Percentiles rank a stretch among this genome's conserved stretches.
Evolutionary conservation across 805 yeast genomes (phyloP).

Genomic region (Sungouiella blattae): DNA sequence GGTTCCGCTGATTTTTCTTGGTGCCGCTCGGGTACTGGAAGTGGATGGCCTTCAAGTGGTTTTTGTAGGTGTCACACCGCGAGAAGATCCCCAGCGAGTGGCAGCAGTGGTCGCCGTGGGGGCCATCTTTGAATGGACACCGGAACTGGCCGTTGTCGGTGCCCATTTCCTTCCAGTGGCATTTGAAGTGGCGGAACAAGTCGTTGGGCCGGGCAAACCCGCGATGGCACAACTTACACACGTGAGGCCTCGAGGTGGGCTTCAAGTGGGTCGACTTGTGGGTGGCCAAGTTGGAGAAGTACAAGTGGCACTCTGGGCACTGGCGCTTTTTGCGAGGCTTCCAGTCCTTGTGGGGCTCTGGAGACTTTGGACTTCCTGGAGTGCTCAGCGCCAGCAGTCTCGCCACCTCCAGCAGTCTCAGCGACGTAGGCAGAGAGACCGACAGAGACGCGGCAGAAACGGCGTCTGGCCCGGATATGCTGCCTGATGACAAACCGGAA

Average conservation of each 20-base stretch:
- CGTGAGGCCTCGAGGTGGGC: slow-evolving; percentile 70
- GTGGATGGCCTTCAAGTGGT: slow-evolving; percentile 86
- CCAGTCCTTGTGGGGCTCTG: slow-evolving; percentile 19
- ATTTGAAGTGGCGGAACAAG: slow-evolving; percentile 76
- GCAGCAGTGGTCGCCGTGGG: slow-evolving; percentile 45
- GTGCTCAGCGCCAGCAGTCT: not conserved
- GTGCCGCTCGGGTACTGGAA: slow-evolving; percentile 88
- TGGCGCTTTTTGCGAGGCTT: slow-evolving; percentile 63
- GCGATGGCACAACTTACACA: slow-evolving; percentile 72
- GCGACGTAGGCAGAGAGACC: not conserved
- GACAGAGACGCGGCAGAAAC: not conserved
- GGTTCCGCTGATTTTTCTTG: slow-evolving; percentile 66
- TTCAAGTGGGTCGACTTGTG: slow-evolving; percentile 76
- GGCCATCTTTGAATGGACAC: slow-evolving; percentile 64
- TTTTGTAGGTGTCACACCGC: slow-evolving; percentile 88
- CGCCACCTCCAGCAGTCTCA: not conserved
- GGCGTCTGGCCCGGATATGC: not conserved
- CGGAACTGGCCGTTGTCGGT: slow-evolving; percentile 64
- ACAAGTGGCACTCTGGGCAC: slow-evolving; percentile 66
- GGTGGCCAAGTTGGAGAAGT: slow-evolving; percentile 76
- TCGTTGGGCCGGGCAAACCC: slow-evolving; percentile 90
- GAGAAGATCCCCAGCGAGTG: slow-evolving; percentile 84
- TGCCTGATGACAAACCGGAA: not conserved
- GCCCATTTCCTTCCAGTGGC: slow-evolving; percentile 78
- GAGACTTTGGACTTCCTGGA: slow-evolving; percentile 1